phyloP scores from a whole-genome alignment of 805 yeast genomes.

The Saccharomycopsis fodiens region DNA sequence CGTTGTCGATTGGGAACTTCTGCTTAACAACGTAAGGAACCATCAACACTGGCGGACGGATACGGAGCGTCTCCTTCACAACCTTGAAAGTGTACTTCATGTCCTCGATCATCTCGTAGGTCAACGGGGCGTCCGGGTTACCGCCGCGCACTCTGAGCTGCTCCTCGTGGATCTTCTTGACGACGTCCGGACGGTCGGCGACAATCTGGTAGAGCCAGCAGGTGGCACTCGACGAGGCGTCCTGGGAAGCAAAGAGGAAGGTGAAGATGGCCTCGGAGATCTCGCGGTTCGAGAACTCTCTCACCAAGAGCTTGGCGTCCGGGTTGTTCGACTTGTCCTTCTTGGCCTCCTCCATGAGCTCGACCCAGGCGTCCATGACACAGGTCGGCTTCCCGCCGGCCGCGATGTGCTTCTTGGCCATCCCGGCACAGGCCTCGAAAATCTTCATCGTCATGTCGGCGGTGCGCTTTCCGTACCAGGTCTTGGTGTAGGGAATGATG shows the following conservation, averaged over 20 bases:
- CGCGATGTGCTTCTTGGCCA: constrained; percentile 74
- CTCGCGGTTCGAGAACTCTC: constrained; percentile 84
- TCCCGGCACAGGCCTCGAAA: constrained; percentile 81
- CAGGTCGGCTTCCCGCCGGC: constrained; percentile 75
- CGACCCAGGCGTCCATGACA: constrained; percentile 94
- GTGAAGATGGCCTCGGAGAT: constrained; percentile 96
- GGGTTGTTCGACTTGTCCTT: constrained; percentile 39
- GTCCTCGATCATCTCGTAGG: constrained; percentile 67
- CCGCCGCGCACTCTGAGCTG: constrained; percentile 77
- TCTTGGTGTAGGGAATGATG: constrained; percentile 89
- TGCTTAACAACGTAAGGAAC: constrained; percentile 93
- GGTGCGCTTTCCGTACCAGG: constrained; percentile 94
- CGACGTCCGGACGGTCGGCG: constrained; percentile 92
- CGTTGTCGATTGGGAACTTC: constrained; percentile 72
- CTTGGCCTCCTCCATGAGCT: constrained; percentile 62
- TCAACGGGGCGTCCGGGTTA: constrained; percentile 55
- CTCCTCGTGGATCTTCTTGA: constrained; percentile 81
- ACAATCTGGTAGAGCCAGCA: constrained; percentile 97
- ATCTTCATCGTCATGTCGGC: constrained; percentile 93
- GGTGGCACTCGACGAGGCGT: constrained; percentile 93
- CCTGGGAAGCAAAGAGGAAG: constrained; percentile 94
- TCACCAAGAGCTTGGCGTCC: constrained; percentile 52
- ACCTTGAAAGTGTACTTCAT: constrained; percentile 89
- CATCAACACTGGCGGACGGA: constrained; percentile 97
- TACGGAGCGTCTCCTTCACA: constrained; percentile 86